Evolutionary conservation across 345 rosid species (phyloP), one percentile per base, ranked within the genome.

Genomic region (Cardamine chenopodiifolia): DNA sequence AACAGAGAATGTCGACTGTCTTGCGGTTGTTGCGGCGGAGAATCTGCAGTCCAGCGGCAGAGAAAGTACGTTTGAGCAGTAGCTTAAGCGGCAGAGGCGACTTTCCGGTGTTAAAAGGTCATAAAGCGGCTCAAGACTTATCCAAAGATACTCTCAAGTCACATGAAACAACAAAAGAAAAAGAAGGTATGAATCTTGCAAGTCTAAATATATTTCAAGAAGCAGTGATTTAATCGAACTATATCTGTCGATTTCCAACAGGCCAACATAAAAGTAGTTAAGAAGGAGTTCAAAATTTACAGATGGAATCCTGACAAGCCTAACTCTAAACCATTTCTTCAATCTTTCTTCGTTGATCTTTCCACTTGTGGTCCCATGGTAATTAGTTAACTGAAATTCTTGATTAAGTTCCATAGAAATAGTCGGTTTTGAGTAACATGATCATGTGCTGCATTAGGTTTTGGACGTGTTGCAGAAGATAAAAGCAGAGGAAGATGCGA

Each of bases 401-500:
- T 49, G 49, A 62, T 45, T 68, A 19, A 47, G n/a, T 44, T 19
- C 7, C 7, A 15, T n/a, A 55, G 5, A 11, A 44, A 35, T 29
- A 37, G n/a, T 62, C 44, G 2, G 23, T 45, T 45, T 65, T 6
- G 23, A 2, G 22, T 17, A 26, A 15, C 10, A 28, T 8, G 42
- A 18, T 56, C 26, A 22, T 35, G 65, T 61, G 26, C 20, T 28
- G 5, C 34, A 2, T 3, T 31, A 88, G 97, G 93, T 89, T 9
- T 79, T 92, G 85, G 91, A 83, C 78, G 90, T 80, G 19, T 66
- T 86, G 8, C 91, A 84, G 64, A 90, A 90, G 80, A 86, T 88
- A 20, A 90, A 87, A 77, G 90, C 82, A n/a, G 88, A 88, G 74
- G 84, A 82, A 1, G 92, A 87, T 70, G 63, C 87, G 23, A 84